phyloP scores from a whole-genome alignment of 176 grass and related monocot species.

The Hyparrhenia diplandra region DNA sequence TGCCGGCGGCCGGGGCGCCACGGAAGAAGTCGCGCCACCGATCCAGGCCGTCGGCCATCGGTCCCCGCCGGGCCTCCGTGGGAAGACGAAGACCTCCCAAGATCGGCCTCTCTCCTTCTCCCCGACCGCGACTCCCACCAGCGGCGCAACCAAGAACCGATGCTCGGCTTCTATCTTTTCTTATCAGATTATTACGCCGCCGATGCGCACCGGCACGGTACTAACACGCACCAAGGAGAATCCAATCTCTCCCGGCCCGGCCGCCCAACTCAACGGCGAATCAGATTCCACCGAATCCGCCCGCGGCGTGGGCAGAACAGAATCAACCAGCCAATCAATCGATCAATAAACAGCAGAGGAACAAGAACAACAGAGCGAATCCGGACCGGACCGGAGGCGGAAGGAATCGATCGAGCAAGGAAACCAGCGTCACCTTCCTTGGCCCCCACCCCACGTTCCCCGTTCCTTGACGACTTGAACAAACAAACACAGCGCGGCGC shows the following conservation, averaged over 20 bases:
- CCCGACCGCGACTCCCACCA: background rate
- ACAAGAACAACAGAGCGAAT: conserved; percentile 14
- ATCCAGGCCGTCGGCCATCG: conserved; percentile 51
- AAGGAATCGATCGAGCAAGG: conserved; percentile 20
- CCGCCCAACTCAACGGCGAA: conserved; percentile 9
- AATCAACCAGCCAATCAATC: background rate
- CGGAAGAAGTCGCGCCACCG: conserved; percentile 77
- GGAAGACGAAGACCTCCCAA: background rate
- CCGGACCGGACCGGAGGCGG: background rate
- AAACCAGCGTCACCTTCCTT: conserved; percentile 24
- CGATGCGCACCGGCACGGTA: background rate
- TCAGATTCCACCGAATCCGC: conserved; percentile 35
- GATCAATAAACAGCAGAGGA: background rate
- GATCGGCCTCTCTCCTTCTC: conserved; percentile 33
- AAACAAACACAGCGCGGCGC: no score
- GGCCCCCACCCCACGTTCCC: background rate
- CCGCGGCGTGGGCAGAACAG: background rate
- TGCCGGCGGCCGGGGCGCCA: conserved; percentile 49
- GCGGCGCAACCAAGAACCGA: background rate
- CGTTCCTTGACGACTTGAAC: conserved; percentile 28
- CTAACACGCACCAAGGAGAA: conserved; percentile 19
- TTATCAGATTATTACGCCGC: conserved; percentile 20
- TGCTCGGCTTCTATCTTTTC: background rate
- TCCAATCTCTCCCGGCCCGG: conserved; percentile 18
- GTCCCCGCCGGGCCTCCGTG: background rate